These are phyloP conservation scores for Ricinus communis DNA, from an alignment of 345 rosid genomes.

Conservation along the genomic window DNA sequence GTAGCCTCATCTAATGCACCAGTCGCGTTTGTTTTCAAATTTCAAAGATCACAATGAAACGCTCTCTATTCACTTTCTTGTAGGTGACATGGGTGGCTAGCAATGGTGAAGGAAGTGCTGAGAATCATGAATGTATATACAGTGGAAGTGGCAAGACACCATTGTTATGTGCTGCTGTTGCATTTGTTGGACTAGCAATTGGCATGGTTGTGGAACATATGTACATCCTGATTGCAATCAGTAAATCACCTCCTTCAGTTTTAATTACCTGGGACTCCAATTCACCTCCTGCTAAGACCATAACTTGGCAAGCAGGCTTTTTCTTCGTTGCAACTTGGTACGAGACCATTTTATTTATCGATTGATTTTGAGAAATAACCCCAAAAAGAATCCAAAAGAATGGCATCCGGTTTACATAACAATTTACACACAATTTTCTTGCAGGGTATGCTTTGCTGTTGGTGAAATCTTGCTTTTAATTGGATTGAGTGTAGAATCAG, in stretches of 20 bases:
- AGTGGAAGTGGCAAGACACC: constrained; percentile 72
- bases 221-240: constrained; percentile 64
- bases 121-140: constrained; percentile 54
- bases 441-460: constrained; percentile 75
- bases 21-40: too few relatives aligned
- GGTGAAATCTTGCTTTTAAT: constrained; percentile 70
- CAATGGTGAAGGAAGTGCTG: constrained; percentile 15
- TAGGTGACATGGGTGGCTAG: constrained; percentile 56
- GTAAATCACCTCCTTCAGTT: constrained; percentile 54
- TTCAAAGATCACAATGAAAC: too few relatives aligned
- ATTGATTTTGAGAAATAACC: too few relatives aligned
- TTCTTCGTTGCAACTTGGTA: constrained; percentile 86
- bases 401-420: too few relatives aligned
- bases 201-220: constrained; percentile 69
- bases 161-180: constrained; percentile 53
- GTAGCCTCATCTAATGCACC: too few relatives aligned
- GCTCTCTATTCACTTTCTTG: constrained; percentile 1
- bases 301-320: constrained; percentile 69
- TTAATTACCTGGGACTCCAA: constrained; percentile 50
- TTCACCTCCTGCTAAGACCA: constrained; percentile 36
- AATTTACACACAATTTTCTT: background rate
- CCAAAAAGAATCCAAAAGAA: too few relatives aligned
- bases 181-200: constrained; percentile 62
- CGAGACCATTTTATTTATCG: background rate
- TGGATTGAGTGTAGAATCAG: constrained; percentile 86